phyloP scores from a whole-genome alignment of 148 eudicot genomes.

The Silene conica region DNA sequence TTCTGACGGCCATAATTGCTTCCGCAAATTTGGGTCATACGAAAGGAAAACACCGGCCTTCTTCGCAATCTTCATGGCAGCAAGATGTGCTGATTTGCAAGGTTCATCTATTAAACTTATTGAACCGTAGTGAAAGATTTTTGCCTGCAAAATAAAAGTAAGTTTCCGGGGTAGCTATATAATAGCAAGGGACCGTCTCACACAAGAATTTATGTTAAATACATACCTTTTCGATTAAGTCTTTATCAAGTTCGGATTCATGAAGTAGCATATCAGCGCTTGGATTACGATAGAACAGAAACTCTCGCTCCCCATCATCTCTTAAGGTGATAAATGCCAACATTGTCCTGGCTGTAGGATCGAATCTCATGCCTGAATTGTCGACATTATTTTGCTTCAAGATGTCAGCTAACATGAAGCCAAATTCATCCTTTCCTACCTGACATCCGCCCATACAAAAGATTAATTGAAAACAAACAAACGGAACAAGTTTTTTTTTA shows the following conservation, averaged over 20 bases:
- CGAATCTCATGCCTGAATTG: slow-evolving; percentile 75
- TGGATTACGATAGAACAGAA: slow-evolving; percentile 72
- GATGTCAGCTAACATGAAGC: slow-evolving; percentile 71
- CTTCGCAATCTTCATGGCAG: slow-evolving; percentile 74
- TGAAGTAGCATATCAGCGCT: slow-evolving; percentile 84
- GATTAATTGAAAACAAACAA: background rate
- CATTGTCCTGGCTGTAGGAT: slow-evolving; percentile 65
- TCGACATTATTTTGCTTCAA: slow-evolving; percentile 74
- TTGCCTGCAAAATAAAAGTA: slow-evolving; percentile 39
- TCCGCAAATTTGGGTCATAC: slow-evolving; percentile 81
- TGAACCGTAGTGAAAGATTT: slow-evolving; percentile 80
- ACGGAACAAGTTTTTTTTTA: background rate
- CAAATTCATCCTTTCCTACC: slow-evolving; percentile 97
- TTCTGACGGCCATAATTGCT: slow-evolving; percentile 82
- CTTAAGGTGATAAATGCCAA: slow-evolving; percentile 66
- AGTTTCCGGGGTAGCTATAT: background rate
- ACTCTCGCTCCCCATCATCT: slow-evolving; percentile 85
- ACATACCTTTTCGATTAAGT: slow-evolving; percentile 63
- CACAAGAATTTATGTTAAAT: background rate
- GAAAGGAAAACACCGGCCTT: slow-evolving; percentile 63
- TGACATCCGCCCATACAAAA: slow-evolving; percentile 13
- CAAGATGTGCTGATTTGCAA: slow-evolving; percentile 74
- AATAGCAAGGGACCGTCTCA: background rate
- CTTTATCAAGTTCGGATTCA: slow-evolving; percentile 67
- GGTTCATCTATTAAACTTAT: slow-evolving; percentile 89